Percentiles rank a stretch among this genome's conserved stretches.
These are phyloP conservation scores for Cryptococcus sp. DNA, from an alignment of 1,284 basidiomycete species.

Conservation along the genomic window DNA sequence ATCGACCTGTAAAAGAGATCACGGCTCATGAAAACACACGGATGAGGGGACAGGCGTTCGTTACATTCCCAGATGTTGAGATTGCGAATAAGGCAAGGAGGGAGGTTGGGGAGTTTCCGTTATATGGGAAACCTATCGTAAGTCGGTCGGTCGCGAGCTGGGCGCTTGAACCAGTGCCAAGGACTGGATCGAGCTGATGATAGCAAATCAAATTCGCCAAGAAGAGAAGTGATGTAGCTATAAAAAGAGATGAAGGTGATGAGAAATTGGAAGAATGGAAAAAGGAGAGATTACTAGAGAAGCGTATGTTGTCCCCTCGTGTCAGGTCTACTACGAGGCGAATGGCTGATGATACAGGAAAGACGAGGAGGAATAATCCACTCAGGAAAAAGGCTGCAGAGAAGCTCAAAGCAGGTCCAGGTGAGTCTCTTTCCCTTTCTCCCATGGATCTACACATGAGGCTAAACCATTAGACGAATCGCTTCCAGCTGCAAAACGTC, in stretches of 20 bases:
- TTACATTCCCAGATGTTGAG: constrained; percentile 78
- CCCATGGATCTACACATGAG: not conserved
- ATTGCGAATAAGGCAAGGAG: constrained; percentile 80
- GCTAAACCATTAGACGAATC: not conserved
- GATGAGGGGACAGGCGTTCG: constrained; percentile 98
- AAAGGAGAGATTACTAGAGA: constrained; percentile 65
- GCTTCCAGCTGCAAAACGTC: constrained; percentile 48
- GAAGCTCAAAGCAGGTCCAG: constrained; percentile 64
- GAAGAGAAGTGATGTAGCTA: constrained; percentile 82
- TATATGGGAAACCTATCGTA: constrained; percentile 96
- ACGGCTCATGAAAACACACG: constrained; percentile 87
- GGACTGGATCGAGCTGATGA: not conserved
- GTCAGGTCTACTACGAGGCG: not conserved
- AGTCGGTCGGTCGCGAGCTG: constrained; percentile 19
- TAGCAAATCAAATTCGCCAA: constrained; percentile 92
- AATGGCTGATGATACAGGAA: constrained; percentile 54
- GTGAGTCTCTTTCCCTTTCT: not conserved
- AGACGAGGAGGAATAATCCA: constrained; percentile 77
- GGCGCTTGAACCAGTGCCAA: not conserved
- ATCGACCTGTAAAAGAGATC: constrained; percentile 86
- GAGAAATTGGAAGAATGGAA: constrained; percentile 70
- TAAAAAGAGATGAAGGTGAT: constrained; percentile 64
- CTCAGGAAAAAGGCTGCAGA: constrained; percentile 74
- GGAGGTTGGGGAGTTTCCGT: constrained; percentile 88
- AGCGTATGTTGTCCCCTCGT: constrained; percentile 60